Base-by-base conservation (phyloP, 371 early-diverging fungal species). In the Coemansia sp. region DNA sequence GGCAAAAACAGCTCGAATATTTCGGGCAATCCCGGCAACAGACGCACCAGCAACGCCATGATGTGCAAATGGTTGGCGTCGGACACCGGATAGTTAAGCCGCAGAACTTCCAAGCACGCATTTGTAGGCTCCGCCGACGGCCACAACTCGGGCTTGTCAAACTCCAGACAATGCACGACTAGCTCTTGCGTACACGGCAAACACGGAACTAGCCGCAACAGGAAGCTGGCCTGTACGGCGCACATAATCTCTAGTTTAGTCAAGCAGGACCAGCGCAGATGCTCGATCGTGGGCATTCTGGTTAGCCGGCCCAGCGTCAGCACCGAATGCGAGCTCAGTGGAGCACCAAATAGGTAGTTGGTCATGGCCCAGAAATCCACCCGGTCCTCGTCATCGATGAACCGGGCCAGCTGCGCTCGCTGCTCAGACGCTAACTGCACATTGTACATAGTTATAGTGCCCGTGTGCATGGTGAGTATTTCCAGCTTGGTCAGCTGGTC, bases 1-100 rank as follows among this genome's bases (percentile, higher is more conserved):
- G 58, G 58, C 36, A 58, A 14, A 38, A 58, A 58, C 32, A 58
- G 14, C 58, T 58, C 58, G 0, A 48, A 48, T 8, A 58, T 47
- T 3, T 48, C 36, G 1, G 49, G 49, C 4, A 58, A 32, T 6
- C n/a, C n/a, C 9, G 58, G 58, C 11, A 58, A 34, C 18, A 58
- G n/a, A 10, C 37, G 4, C 0, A 9, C 12, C 36, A 58, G 16
- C 12, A 58, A 33, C 39, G 6, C 29, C n/a, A 58, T 32, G 6
- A 38, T 31, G 10, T 3, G 1, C 39, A 16, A 8, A 3, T 47
- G 12, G 49, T 11, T 58, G 5, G 18, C 14, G 0, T 47, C 39
- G 9, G 49, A 38, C 8, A 6, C 4, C 14, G 18, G 5, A 9
- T 58, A 58, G 32, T 58, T 58, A 2, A 58, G 31, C 8, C 58